These are phyloP conservation scores for Paramecium sexaurelia DNA, from an alignment of 73 alveolate species.

Conservation along the genomic window DNA sequence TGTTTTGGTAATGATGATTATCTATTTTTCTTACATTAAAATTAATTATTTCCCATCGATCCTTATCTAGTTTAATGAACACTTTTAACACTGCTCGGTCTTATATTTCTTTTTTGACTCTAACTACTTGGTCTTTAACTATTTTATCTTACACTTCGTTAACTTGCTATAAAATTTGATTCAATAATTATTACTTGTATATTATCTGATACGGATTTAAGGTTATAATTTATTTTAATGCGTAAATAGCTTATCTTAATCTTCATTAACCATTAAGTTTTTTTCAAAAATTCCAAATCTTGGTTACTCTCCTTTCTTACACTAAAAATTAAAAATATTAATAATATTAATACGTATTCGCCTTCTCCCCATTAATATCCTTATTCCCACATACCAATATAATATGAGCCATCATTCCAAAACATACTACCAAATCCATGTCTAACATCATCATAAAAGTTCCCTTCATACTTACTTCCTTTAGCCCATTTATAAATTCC, in stretches of 20 bases:
- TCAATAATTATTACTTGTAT: not conserved
- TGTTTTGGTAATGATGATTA: not conserved
- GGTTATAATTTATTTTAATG: not conserved
- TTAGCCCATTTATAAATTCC: conserved; percentile 78
- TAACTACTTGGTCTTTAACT: not conserved
- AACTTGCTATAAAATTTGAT: not conserved
- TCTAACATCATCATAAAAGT: conserved; percentile 72
- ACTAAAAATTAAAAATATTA: not conserved
- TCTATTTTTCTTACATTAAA: not conserved
- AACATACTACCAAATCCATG: conserved; percentile 78
- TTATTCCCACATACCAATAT: conserved; percentile 75
- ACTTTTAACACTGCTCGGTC: conserved; percentile 8
- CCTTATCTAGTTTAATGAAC: not conserved
- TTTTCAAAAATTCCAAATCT: conserved; percentile 24
- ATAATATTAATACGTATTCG: not conserved
- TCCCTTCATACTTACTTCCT: conserved; percentile 79
- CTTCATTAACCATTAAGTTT: not conserved
- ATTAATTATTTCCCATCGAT: not conserved
- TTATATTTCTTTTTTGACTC: not conserved
- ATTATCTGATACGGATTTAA: not conserved
- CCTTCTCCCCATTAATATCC: conserved; percentile 73
- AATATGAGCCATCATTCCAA: conserved; percentile 73
- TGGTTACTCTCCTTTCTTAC: conserved; percentile 29
- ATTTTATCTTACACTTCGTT: not conserved
- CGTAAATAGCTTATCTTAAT: not conserved